phyloP scores from a whole-genome alignment of 2,329 filamentous ascomycete species.

The Lachnellula subtilissima region DNA sequence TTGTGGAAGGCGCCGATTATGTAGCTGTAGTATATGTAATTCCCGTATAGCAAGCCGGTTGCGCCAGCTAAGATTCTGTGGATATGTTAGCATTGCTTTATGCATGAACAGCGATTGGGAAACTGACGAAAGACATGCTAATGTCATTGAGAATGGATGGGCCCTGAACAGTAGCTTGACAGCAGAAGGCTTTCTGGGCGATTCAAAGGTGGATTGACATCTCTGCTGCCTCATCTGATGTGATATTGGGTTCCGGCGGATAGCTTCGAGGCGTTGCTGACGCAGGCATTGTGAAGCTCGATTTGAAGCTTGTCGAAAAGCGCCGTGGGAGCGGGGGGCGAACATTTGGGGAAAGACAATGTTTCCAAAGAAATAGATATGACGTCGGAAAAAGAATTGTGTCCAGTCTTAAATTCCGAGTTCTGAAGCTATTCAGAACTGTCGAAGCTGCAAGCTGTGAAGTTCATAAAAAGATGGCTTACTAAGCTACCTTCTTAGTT shows the following conservation, averaged over 20 bases:
- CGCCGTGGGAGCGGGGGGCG: slow-evolving; percentile 17
- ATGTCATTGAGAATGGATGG: slow-evolving; percentile 28
- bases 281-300: slow-evolving; percentile 25
- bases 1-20: slow-evolving; percentile 43
- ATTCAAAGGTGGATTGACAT: slow-evolving; percentile 19
- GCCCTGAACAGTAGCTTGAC: slow-evolving; percentile 24
- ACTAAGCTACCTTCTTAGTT: neutral
- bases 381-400: neutral
- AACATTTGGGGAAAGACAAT: slow-evolving; percentile 20
- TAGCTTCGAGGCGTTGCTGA: slow-evolving; percentile 19
- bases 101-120: neutral
- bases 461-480: neutral
- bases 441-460: no score
- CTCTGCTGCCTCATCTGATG: slow-evolving; percentile 24
- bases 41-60: slow-evolving; percentile 24
- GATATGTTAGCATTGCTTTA: neutral
- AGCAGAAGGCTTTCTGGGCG: slow-evolving; percentile 1
- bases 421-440: no score
- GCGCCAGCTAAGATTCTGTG: slow-evolving; percentile 26
- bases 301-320: slow-evolving; percentile 17
- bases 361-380: neutral
- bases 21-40: slow-evolving; percentile 31
- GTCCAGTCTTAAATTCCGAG: no score
- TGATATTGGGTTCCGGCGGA: slow-evolving; percentile 16
- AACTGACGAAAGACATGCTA: slow-evolving; percentile 24